These are phyloP conservation scores for Lolium multiflorum DNA, from an alignment of 176 grass and related monocot genomes.

Conservation along the genomic window DNA sequence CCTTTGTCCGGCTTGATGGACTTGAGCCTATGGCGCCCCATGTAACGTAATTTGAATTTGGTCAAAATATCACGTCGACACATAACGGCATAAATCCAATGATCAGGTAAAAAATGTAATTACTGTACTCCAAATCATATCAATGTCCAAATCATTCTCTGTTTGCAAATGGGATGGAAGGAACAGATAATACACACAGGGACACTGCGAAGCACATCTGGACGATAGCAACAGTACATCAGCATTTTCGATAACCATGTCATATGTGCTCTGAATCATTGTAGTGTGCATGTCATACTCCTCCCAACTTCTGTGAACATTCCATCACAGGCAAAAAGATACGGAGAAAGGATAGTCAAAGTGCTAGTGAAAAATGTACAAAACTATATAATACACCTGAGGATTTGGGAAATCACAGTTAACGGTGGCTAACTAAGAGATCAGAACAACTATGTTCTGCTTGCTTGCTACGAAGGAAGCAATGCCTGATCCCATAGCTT, in stretches of 20 bases:
- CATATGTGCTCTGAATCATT: neutral
- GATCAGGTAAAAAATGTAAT: too few species aligned
- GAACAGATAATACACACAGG: too few species aligned
- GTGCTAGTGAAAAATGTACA: neutral
- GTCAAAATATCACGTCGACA: too few species aligned
- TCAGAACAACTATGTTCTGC: neutral
- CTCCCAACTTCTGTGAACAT: slow-evolving; percentile 12
- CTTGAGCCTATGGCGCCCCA: slow-evolving; percentile 78
- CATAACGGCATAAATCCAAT: too few species aligned
- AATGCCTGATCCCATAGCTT: slow-evolving; percentile 52
- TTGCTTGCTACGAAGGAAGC: slow-evolving; percentile 38
- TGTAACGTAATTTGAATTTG: too few species aligned
- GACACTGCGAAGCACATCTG: neutral
- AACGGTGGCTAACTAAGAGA: slow-evolving; percentile 37
- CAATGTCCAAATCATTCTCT: too few species aligned
- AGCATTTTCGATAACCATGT: neutral
- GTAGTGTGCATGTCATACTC: neutral
- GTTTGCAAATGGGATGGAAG: too few species aligned
- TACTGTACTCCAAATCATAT: too few species aligned
- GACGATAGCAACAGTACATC: neutral
- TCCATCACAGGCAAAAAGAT: neutral
- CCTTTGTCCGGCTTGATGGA: slow-evolving; percentile 92
- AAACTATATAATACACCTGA: slow-evolving; percentile 43
- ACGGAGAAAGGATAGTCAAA: neutral
- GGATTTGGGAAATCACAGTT: slow-evolving; percentile 10